These are phyloP conservation scores for Pythium grandisporangium DNA, from an alignment of 352 stramenopile genomes.

Conservation along the genomic window DNA sequence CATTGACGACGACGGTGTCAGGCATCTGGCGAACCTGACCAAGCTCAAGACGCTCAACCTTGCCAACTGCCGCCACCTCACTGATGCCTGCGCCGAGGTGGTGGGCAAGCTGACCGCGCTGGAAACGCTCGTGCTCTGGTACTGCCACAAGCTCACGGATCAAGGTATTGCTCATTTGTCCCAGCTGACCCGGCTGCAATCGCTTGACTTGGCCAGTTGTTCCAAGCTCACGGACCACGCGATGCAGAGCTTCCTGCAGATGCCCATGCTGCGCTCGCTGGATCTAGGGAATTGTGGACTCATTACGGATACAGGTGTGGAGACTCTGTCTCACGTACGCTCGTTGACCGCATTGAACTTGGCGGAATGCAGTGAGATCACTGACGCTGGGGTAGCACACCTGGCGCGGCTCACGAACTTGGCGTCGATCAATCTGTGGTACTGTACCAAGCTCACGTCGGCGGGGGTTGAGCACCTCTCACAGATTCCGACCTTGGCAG, in stretches of 20 bases:
- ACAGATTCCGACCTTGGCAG: slow-evolving; percentile 29
- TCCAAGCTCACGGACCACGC: slow-evolving; percentile 50
- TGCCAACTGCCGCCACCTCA: slow-evolving; percentile 73
- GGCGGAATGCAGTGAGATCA: slow-evolving; percentile 62
- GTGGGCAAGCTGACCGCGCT: slow-evolving; percentile 38
- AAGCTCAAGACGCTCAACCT: slow-evolving; percentile 69
- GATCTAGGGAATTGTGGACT: slow-evolving; percentile 80
- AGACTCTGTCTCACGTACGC: slow-evolving; percentile 25
- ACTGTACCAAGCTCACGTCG: slow-evolving; percentile 67
- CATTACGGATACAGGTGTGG: slow-evolving; percentile 55
- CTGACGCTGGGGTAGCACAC: slow-evolving; percentile 38
- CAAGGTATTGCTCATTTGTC: slow-evolving; percentile 26
- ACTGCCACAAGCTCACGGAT: slow-evolving; percentile 84
- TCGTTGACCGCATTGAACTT: slow-evolving; percentile 64
- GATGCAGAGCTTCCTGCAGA: slow-evolving; percentile 35
- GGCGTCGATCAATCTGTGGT: slow-evolving; percentile 67
- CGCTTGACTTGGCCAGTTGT: slow-evolving; percentile 67
- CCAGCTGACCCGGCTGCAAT: slow-evolving; percentile 37
- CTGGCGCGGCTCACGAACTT: slow-evolving; percentile 39
- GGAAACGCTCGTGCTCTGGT: slow-evolving; percentile 66
- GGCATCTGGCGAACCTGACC: slow-evolving; percentile 25
- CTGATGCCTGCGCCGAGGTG: slow-evolving; percentile 28
- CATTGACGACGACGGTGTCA: slow-evolving; percentile 47
- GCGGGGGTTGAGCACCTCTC: slow-evolving; percentile 36
- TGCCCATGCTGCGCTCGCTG: slow-evolving; percentile 44